A percentile compares a stretch with the other conserved stretches of the same genome.
Evolutionary conservation across 139 green algal species (phyloP).

Genomic region (Chlorella sp.): DNA sequence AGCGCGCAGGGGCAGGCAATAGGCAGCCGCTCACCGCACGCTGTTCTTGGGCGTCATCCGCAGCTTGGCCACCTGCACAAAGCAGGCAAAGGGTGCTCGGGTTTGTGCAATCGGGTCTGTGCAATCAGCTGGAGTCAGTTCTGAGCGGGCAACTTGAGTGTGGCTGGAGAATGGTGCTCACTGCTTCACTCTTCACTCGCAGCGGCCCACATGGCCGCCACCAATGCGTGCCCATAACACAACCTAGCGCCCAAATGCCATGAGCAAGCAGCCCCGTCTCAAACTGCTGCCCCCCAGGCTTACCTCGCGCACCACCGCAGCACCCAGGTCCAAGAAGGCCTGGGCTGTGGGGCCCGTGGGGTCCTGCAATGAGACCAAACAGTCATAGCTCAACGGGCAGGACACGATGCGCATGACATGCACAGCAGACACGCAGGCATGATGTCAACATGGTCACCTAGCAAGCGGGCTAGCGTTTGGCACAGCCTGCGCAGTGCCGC

Average conservation of each 20-base stretch:
- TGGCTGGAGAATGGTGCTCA: background rate
- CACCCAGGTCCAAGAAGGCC: slow-evolving; percentile 89
- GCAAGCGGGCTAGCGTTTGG: too few relatives aligned
- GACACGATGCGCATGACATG: too few relatives aligned
- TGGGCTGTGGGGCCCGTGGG: slow-evolving; percentile 69
- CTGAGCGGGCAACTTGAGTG: too few relatives aligned
- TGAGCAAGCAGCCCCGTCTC: too few relatives aligned
- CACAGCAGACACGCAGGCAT: too few relatives aligned
- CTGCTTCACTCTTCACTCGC: background rate
- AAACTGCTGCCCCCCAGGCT: background rate
- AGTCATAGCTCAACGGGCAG: too few relatives aligned
- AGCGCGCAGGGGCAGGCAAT: too few relatives aligned
- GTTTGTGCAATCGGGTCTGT: too few relatives aligned
- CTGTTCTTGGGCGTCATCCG: slow-evolving; percentile 28
- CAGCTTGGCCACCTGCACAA: slow-evolving; percentile 37
- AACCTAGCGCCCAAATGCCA: background rate
- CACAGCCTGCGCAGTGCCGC: too few relatives aligned
- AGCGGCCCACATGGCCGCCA: background rate
- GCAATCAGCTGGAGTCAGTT: too few relatives aligned
- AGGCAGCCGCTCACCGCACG: slow-evolving; percentile 42
- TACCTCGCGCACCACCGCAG: slow-evolving; percentile 93
- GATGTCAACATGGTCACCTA: too few relatives aligned
- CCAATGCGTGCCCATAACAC: background rate
- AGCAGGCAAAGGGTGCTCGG: background rate
- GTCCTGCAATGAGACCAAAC: too few relatives aligned